Percentiles rank a stretch among this genome's conserved stretches.
These are phyloP conservation scores for Ganoderma multipileum DNA, from an alignment of 1,284 basidiomycete genomes.

Conservation along the genomic window DNA sequence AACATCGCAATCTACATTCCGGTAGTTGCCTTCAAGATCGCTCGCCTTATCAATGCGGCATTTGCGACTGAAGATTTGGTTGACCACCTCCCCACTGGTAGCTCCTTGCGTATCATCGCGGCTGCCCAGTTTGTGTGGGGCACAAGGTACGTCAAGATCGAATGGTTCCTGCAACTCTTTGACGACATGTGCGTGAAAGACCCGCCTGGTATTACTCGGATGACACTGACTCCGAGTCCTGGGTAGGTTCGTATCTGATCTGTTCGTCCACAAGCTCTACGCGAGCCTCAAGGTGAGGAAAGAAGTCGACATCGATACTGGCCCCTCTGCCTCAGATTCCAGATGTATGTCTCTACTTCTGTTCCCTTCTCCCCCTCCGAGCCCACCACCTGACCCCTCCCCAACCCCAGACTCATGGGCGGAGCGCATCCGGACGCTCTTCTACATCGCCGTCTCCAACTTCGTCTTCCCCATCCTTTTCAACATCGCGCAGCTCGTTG, in stretches of 20 bases:
- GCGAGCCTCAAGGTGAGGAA: neutral
- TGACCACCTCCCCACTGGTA: neutral
- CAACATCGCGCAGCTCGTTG: conserved; percentile 34
- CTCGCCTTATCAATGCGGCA: neutral
- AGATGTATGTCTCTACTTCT: neutral
- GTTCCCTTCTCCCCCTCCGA: neutral
- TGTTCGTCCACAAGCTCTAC: conserved; percentile 1
- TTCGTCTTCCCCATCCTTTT: conserved; percentile 41
- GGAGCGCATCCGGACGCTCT: conserved; percentile 27
- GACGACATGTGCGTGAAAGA: conserved; percentile 33
- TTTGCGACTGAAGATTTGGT: neutral
- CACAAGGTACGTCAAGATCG: conserved; percentile 24
- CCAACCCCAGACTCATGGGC: conserved; percentile 1
- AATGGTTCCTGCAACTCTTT: conserved; percentile 40
- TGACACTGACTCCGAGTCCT: neutral
- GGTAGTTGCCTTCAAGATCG: neutral
- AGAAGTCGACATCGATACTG: neutral
- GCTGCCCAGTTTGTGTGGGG: neutral
- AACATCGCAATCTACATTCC: conserved; percentile 17
- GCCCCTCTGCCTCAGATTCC: neutral
- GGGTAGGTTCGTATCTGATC: neutral
- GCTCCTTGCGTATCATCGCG: neutral
- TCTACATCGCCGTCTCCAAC: conserved; percentile 41
- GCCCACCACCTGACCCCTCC: neutral
- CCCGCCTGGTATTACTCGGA: neutral